These are phyloP conservation scores for Aspergillus fructus DNA, from an alignment of 2,329 filamentous ascomycete species.

Conservation along the genomic window DNA sequence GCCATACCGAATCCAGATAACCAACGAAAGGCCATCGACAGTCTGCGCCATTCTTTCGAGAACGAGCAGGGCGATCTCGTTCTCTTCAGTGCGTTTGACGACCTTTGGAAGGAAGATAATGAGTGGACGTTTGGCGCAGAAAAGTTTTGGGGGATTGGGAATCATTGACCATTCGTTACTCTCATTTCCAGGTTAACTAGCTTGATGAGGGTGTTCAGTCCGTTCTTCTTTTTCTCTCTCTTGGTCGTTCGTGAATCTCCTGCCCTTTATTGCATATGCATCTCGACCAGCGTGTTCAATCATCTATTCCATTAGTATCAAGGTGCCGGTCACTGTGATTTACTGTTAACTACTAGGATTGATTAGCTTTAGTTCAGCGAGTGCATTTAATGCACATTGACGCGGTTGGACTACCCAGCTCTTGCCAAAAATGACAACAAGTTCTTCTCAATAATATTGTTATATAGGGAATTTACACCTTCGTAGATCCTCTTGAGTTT, in stretches of 20 bases:
- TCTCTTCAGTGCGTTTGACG: slow-evolving; percentile 78
- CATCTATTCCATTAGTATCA: background rate
- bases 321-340: background rate
- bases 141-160: slow-evolving; percentile 69
- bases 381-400: background rate
- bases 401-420: background rate
- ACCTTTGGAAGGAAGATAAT: slow-evolving; percentile 71
- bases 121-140: slow-evolving; percentile 67
- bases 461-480: background rate
- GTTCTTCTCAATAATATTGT: background rate
- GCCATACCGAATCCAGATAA: slow-evolving; percentile 69
- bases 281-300: background rate
- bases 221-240: background rate
- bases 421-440: background rate
- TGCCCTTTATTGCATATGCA: background rate
- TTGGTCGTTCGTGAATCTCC: background rate
- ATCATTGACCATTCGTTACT: background rate
- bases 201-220: background rate
- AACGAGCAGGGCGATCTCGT: slow-evolving; percentile 49
- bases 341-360: background rate
- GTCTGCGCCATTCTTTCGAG: slow-evolving; percentile 62
- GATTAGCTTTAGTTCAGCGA: background rate
- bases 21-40: slow-evolving; percentile 64
- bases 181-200: background rate
- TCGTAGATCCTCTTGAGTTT: background rate